Evolutionary conservation across 257 asterid genomes (phyloP).

Genomic region (Capsicum pubescens): DNA sequence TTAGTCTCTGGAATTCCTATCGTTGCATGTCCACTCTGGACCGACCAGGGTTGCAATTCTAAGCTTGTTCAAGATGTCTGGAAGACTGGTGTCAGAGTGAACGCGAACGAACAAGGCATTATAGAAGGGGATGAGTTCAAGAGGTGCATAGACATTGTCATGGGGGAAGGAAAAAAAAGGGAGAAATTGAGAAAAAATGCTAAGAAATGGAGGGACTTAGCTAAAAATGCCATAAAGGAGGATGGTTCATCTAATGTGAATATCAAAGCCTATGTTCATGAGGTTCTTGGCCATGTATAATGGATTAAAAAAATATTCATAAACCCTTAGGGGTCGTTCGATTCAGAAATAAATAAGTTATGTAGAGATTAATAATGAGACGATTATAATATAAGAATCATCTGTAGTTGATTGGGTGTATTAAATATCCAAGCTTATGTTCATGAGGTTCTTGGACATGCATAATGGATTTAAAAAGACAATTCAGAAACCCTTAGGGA

Average conservation of each 20-base stretch:
- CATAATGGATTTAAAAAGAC: too few relatives aligned
- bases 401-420: too few relatives aligned
- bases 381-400: too few relatives aligned
- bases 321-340: neutral
- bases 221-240: conserved; percentile 42
- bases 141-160: too few relatives aligned
- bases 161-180: conserved; percentile 17
- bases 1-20: conserved; percentile 51
- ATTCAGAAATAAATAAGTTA: too few relatives aligned
- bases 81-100: conserved; percentile 49
- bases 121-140: too few relatives aligned
- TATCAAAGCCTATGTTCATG: conserved; percentile 41
- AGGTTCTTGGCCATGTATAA: conserved; percentile 14
- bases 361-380: too few relatives aligned
- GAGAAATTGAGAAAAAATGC: conserved; percentile 32
- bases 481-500: too few relatives aligned
- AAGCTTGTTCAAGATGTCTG: conserved; percentile 55
- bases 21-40: conserved; percentile 57
- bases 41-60: conserved; percentile 55
- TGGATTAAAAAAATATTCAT: neutral
- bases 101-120: conserved; percentile 27
- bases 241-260: conserved; percentile 47
- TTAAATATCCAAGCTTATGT: too few relatives aligned
- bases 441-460: too few relatives aligned
- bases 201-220: conserved; percentile 47